Percentiles rank a stretch among this genome's conserved stretches.
These are phyloP conservation scores for Zasmidium citrigriseum DNA, from an alignment of 2,329 filamentous ascomycete genomes.

Conservation along the genomic window DNA sequence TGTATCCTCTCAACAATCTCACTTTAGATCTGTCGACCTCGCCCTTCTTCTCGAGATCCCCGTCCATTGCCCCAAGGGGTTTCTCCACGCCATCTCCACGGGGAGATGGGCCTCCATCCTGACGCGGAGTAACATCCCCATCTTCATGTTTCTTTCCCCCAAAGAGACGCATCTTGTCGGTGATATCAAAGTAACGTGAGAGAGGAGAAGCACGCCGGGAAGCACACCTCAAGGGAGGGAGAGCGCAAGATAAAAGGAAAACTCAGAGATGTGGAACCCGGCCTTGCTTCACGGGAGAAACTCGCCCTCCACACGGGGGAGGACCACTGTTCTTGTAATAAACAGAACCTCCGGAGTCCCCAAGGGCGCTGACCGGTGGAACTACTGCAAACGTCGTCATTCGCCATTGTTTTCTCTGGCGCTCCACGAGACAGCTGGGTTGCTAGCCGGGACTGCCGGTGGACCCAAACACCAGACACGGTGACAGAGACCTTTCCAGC, in stretches of 20 bases:
- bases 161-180: neutral
- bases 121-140: constrained; percentile 8
- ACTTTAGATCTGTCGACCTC: constrained; percentile 24
- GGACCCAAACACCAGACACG: no score
- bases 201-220: neutral
- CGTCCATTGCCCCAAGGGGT: constrained; percentile 7
- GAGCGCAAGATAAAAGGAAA: neutral
- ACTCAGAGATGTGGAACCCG: neutral
- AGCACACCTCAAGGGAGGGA: neutral
- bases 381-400: neutral
- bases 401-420: neutral
- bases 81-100: neutral
- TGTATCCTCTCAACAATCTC: constrained; percentile 28
- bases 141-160: neutral
- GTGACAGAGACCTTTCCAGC: neutral
- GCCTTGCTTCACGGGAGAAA: no score
- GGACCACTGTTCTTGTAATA: neutral
- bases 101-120: constrained; percentile 7
- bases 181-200: neutral
- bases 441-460: neutral
- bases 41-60: constrained; percentile 26
- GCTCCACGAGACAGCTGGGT: neutral
- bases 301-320: neutral
- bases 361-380: neutral
- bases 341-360: neutral